These are phyloP conservation scores for Ophiostoma angusticollis DNA, from an alignment of 2,329 filamentous ascomycete genomes.

Conservation along the genomic window DNA sequence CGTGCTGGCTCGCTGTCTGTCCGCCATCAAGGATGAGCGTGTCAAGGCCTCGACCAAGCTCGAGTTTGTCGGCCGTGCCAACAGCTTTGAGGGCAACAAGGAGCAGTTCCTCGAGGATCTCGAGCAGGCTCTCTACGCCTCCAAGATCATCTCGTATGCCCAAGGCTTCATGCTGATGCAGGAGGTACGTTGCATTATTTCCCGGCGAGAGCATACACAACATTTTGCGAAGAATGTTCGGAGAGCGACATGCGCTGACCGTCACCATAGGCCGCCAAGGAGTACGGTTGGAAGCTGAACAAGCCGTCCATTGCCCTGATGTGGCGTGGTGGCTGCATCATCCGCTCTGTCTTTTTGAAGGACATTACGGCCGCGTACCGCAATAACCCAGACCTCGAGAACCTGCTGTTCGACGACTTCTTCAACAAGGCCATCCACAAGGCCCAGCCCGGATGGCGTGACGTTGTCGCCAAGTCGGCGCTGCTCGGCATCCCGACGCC, in stretches of 20 bases:
- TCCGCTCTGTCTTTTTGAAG: slow-evolving; percentile 99
- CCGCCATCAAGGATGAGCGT: slow-evolving; percentile 89
- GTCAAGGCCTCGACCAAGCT: slow-evolving; percentile 67
- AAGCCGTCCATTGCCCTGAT: slow-evolving; percentile 99
- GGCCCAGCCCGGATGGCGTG: slow-evolving; percentile 85
- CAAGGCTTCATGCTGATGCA: slow-evolving; percentile 99
- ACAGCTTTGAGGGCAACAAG: slow-evolving; percentile 80
- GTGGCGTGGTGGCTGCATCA: slow-evolving; percentile 99
- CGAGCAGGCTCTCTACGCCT: slow-evolving; percentile 96
- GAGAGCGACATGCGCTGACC: no score
- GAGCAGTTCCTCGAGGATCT: slow-evolving; percentile 90
- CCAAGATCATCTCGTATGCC: slow-evolving; percentile 99
- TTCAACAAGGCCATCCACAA: slow-evolving; percentile 99
- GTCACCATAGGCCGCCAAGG: slow-evolving; percentile 73
- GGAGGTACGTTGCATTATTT: slow-evolving; percentile 69
- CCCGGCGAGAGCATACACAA: no score
- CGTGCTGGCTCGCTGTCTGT: slow-evolving; percentile 89
- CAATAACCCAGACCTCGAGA: slow-evolving; percentile 86
- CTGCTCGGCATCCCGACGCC: slow-evolving; percentile 92
- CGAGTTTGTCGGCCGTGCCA: slow-evolving; percentile 56
- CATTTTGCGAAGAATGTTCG: no score
- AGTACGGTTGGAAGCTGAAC: slow-evolving; percentile 98
- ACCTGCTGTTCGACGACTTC: slow-evolving; percentile 97
- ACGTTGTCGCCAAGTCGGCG: slow-evolving; percentile 81
- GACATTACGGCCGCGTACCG: slow-evolving; percentile 98